phyloP scores from a whole-genome alignment of 163 green algal genomes.

The Chlamydomonas reinhardtii region DNA sequence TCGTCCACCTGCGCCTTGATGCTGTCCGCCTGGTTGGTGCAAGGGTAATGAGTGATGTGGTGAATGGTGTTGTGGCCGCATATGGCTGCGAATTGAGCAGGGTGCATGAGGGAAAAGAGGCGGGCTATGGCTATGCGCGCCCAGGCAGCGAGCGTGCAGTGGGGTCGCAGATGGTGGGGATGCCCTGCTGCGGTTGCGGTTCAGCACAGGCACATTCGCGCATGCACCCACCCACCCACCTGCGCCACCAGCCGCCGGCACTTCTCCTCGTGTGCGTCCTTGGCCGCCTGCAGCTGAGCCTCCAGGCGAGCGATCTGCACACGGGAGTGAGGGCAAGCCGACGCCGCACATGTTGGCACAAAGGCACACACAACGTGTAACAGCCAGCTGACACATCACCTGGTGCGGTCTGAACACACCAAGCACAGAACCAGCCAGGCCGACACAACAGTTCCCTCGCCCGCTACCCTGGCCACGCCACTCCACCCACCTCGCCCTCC shows the following conservation, averaged over 20 bases:
- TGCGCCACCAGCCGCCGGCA: conserved; percentile 68
- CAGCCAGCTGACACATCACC: no score
- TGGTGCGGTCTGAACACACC: no score
- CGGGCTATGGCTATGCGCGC: no score
- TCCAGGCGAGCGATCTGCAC: conserved; percentile 64
- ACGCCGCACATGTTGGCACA: no score
- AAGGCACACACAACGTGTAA: no score
- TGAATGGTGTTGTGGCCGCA: neutral
- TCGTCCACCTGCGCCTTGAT: conserved; percentile 59
- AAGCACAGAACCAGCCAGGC: neutral
- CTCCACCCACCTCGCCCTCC: conserved; percentile 45
- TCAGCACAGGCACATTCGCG: no score
- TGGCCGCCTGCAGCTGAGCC: conserved; percentile 63
- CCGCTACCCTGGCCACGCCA: neutral
- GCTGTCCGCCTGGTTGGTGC: conserved; percentile 11
- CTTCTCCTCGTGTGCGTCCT: conserved; percentile 69
- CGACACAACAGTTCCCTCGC: no score
- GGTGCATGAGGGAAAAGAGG: no score
- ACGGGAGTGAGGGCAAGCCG: neutral
- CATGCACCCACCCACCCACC: conserved; percentile 52
- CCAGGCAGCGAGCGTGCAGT: no score
- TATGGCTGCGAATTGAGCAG: no score
- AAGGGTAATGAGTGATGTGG: neutral
- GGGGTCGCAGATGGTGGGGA: no score
- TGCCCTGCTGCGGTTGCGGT: no score